phyloP scores from a whole-genome alignment of 2,329 filamentous ascomycete species.

The Cordyceps sp. region DNA sequence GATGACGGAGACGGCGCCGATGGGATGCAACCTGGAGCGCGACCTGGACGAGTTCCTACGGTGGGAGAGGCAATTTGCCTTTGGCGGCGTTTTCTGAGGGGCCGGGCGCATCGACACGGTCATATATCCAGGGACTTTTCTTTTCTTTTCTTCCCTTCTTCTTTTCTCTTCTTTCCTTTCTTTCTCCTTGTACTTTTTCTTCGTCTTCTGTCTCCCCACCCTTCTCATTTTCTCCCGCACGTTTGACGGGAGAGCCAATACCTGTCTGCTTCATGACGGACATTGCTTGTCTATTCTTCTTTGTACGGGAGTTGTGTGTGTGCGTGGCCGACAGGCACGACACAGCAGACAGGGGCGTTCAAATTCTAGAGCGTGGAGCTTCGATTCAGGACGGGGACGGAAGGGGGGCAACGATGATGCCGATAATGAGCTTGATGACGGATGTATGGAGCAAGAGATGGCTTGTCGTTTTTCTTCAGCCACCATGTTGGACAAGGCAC shows the following conservation, averaged over 20 bases:
- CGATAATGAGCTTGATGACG: no score
- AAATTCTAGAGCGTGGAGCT: no score
- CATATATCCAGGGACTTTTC: not conserved
- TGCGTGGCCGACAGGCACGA: no score
- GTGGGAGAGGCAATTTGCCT: conserved; percentile 38
- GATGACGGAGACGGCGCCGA: conserved; percentile 26
- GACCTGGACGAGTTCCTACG: conserved; percentile 41
- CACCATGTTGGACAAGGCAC: no score
- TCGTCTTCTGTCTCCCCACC: not conserved
- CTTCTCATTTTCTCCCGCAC: not conserved
- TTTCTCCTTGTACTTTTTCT: not conserved
- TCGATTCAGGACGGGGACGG: no score
- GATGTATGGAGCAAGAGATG: no score
- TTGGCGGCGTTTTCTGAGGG: conserved; percentile 12
- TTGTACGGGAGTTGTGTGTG: no score
- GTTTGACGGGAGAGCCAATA: no score
- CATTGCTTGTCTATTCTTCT: not conserved
- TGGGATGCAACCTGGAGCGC: conserved; percentile 44
- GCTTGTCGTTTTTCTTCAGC: no score
- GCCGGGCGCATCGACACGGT: not conserved
- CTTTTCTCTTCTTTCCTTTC: not conserved
- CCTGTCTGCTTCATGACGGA: not conserved
- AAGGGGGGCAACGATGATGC: no score
- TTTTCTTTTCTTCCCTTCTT: not conserved
- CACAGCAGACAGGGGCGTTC: no score